phyloP scores from a whole-genome alignment of 2,329 filamentous ascomycete genomes.

The Fusarium duplospermum region DNA sequence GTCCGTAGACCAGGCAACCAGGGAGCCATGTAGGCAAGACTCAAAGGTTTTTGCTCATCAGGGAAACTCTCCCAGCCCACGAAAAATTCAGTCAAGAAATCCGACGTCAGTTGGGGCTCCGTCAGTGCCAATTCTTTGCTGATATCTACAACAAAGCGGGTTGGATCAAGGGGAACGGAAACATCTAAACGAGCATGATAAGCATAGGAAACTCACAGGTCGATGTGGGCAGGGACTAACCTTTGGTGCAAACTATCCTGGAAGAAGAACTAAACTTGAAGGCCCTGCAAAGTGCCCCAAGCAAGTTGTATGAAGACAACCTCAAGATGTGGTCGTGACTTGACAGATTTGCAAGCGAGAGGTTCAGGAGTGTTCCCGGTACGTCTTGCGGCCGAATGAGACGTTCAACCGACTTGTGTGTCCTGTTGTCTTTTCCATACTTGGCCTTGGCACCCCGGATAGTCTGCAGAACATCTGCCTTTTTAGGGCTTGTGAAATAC shows the following conservation, averaged over 20 bases:
- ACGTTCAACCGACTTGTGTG: slow-evolving; percentile 71
- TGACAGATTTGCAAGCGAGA: slow-evolving; percentile 74
- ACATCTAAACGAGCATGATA: slow-evolving; percentile 58
- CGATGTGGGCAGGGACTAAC: slow-evolving; percentile 49
- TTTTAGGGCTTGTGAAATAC: slow-evolving; percentile 76
- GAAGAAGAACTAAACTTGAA: slow-evolving; percentile 74
- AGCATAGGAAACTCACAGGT: background rate
- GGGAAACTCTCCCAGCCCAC: slow-evolving; percentile 78
- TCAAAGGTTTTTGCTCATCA: slow-evolving; percentile 74
- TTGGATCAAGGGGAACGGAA: slow-evolving; percentile 71
- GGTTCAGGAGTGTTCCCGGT: slow-evolving; percentile 74
- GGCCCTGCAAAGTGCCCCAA: slow-evolving; percentile 73
- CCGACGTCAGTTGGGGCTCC: slow-evolving; percentile 74
- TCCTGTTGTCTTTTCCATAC: slow-evolving; percentile 71
- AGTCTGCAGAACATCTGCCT: slow-evolving; percentile 71
- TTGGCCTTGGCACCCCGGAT: slow-evolving; percentile 73
- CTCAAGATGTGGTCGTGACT: slow-evolving; percentile 70
- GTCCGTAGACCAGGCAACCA: slow-evolving; percentile 73
- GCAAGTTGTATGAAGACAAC: slow-evolving; percentile 74
- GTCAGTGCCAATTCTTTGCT: slow-evolving; percentile 72
- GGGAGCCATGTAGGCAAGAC: slow-evolving; percentile 76
- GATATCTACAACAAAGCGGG: slow-evolving; percentile 73
- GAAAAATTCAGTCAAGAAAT: slow-evolving; percentile 80
- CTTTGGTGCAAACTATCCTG: slow-evolving; percentile 71
- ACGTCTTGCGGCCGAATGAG: slow-evolving; percentile 77